These are phyloP conservation scores for Inga leiocalycina DNA, from an alignment of 306 rosid species.

Conservation along the genomic window DNA sequence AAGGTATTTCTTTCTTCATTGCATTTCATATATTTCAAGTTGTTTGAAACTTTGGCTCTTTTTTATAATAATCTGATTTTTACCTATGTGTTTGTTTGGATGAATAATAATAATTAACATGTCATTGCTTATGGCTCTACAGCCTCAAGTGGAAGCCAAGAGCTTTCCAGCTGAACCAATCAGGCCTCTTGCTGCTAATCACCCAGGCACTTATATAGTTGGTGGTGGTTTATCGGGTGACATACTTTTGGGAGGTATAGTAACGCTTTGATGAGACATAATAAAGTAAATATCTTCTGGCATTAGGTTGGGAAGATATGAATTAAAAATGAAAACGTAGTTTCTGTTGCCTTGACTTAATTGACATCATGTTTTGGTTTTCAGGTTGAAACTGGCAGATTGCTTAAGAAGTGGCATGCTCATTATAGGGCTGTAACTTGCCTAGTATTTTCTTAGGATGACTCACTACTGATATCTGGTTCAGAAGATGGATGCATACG, in stretches of 20 bases:
- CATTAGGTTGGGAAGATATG: constrained; percentile 17
- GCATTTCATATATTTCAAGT: not conserved
- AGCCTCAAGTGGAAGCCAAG: constrained; percentile 79
- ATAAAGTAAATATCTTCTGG: not conserved
- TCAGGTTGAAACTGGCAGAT: constrained; percentile 69
- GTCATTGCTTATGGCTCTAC: constrained; percentile 3
- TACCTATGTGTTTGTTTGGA: not conserved
- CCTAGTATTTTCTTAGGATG: constrained; percentile 74
- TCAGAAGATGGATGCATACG: constrained; percentile 69
- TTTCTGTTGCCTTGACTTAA: constrained; percentile 4
- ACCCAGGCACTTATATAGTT: constrained; percentile 65
- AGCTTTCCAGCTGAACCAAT: constrained; percentile 73
- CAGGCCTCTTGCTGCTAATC: constrained; percentile 68
- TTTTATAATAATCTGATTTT: not conserved
- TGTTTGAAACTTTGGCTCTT: constrained; percentile 27
- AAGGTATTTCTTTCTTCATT: constrained; percentile 45
- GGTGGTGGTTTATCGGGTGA: constrained; percentile 77
- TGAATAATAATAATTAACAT: constrained; percentile 12
- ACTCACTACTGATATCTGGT: constrained; percentile 72
- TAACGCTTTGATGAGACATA: not conserved
- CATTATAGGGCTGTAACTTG: constrained; percentile 79
- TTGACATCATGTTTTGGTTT: constrained; percentile 15
- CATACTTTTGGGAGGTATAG: constrained; percentile 83
- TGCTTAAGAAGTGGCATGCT: constrained; percentile 86
- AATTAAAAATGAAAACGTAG: constrained; percentile 10